Conservation (phyloP, 305 asterid species). For the Fraxinus dipetala region DNA sequence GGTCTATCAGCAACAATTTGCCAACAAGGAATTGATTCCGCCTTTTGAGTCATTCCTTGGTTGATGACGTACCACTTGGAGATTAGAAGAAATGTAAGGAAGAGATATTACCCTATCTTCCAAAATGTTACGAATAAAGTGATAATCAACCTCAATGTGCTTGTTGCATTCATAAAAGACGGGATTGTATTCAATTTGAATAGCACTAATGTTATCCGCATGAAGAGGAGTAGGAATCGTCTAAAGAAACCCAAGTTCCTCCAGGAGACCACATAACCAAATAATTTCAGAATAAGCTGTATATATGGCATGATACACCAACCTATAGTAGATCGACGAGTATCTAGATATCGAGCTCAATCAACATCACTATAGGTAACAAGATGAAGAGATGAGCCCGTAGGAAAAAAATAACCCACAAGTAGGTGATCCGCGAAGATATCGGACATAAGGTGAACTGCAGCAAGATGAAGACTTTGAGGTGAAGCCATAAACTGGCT, state of each 20-base stretch:
- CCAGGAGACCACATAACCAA: not conserved
- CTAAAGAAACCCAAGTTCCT: not conserved
- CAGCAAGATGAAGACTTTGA: not conserved
- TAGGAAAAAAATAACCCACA: not conserved
- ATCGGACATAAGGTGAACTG: not conserved
- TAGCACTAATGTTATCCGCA: not conserved
- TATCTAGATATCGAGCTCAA: not conserved
- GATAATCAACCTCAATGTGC: not conserved
- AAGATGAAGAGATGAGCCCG: not conserved
- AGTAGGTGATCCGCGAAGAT: not conserved
- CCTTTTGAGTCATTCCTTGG: not conserved
- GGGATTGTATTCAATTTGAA: not conserved
- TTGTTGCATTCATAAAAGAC: not conserved
- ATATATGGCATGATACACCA: not conserved
- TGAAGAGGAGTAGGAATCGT: not conserved
- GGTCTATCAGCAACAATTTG: not conserved
- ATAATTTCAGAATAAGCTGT: not conserved
- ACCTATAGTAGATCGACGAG: not conserved
- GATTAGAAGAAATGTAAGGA: not conserved
- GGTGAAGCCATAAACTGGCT: not conserved
- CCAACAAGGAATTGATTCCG: not conserved
- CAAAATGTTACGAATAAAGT: not conserved
- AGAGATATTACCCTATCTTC: not conserved
- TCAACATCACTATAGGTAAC: not conserved
- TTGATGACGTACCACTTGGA: not conserved